Evolutionary conservation across 192 early-diverging fungal species (phyloP), one percentile per base, ranked within the genome.

Genomic region (Phlyctochytrium arcticum): DNA sequence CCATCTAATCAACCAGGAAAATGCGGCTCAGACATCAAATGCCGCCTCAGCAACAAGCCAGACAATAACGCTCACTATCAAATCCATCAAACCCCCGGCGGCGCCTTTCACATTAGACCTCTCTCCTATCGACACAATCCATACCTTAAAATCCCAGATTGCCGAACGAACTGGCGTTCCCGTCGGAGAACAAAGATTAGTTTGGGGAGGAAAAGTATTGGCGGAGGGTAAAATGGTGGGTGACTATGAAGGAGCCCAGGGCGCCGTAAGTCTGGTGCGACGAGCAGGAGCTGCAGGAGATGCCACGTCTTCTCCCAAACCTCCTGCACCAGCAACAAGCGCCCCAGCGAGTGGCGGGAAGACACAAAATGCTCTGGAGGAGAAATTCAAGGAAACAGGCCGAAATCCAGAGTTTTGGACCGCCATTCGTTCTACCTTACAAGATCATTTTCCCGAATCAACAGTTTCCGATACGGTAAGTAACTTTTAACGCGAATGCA

Each of bases 191-290:
- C 70, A 67, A 32, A 56, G 70, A 6, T 53, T 72, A 2, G 70
- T 72, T 8, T 67, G 24, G 35, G 34, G 30, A 27, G 70, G 70
- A 4, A 72, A 72, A 49, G 70, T 36, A 6, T 54, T 72, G 2
- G 35, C 35, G 8, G 70, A 72, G n/a, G 21, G 27, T 3, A 67
- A 67, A 32, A 72, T 64, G 5, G 50, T 72, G 48, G 36, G 33
- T 36, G 70, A 72, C 46, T 72, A 72, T 33, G 70, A 55, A 4
- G 55, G 66, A 33, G 34, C 8, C 3, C 31, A 6, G 4, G 64
- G 64, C 5, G 57, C 70, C 2, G 9, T 72, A 9, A 56, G 67
- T 55, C 44, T 72, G 35, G 12, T 67, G 57, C 7, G 27, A 31
- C 60, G 60, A 44, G 29, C 70, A 19, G 59, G 49, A 6, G 54